These are phyloP conservation scores for Daphne laureola DNA, from an alignment of 441 rosid species.

Conservation along the genomic window DNA sequence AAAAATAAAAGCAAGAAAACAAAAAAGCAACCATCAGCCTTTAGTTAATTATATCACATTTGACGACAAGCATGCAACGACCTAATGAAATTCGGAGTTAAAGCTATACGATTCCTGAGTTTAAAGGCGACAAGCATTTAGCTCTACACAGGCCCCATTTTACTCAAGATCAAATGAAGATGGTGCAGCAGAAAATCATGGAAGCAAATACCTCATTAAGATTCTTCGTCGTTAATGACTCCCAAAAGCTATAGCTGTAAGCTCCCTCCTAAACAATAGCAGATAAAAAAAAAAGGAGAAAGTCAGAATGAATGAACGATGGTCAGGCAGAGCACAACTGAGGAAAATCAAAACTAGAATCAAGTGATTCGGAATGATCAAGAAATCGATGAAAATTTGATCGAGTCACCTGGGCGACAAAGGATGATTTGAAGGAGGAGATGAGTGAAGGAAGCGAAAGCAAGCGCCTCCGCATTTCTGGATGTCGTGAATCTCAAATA, in stretches of 20 bases:
- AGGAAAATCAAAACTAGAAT: not conserved
- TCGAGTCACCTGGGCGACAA: constrained; percentile 30
- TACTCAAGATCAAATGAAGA: too few species aligned
- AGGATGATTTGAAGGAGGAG: constrained; percentile 35
- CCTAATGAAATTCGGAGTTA: too few species aligned
- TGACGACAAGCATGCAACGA: too few species aligned
- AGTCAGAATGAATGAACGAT: not conserved
- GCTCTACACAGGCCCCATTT: too few species aligned
- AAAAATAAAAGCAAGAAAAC: constrained; percentile 5
- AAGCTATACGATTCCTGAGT: too few species aligned
- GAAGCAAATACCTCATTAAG: constrained; percentile 32
- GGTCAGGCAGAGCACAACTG: not conserved
- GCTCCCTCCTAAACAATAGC: constrained; percentile 29
- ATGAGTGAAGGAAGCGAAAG: constrained; percentile 43
- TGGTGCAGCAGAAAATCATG: too few species aligned
- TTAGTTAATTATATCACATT: not conserved
- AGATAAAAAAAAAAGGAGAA: not conserved
- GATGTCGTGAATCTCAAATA: not conserved
- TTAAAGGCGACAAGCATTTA: too few species aligned
- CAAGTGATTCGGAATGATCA: not conserved
- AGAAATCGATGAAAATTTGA: too few species aligned
- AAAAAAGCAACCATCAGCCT: not conserved
- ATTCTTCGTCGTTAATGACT: constrained; percentile 32
- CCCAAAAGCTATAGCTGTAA: constrained; percentile 21
- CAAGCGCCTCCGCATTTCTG: constrained; percentile 64